phyloP scores from a whole-genome alignment of 2,329 filamentous ascomycete species.

The Orbilia quercus region DNA sequence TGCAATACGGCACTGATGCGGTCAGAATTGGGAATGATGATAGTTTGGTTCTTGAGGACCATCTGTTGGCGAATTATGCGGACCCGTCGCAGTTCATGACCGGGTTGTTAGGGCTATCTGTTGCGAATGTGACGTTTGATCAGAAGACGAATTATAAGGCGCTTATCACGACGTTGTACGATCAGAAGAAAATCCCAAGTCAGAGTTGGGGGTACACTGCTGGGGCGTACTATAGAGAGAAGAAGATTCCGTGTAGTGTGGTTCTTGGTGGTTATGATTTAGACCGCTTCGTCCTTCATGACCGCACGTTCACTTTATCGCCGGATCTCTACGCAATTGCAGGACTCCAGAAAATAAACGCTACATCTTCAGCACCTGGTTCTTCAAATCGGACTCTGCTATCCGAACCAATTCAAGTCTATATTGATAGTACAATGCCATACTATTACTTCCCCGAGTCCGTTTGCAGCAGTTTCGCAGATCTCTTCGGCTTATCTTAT shows the following conservation, averaged over 20 bases:
- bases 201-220: conserved; percentile 26
- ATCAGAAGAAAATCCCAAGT: conserved; percentile 29
- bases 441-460: conserved; percentile 63
- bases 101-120: conserved; percentile 26
- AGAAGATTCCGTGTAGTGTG: conserved; percentile 26
- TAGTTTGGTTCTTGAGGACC: conserved; percentile 22
- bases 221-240: conserved; percentile 13
- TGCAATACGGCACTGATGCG: conserved; percentile 29
- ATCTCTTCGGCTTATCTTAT: conserved; percentile 62
- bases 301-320: conserved; percentile 60
- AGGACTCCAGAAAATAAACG: conserved; percentile 60
- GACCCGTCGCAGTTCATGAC: conserved; percentile 27
- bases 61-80: conserved; percentile 22
- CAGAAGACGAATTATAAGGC: conserved; percentile 15
- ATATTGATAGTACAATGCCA: conserved; percentile 64
- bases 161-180: conserved; percentile 15
- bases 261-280: conserved; percentile 61
- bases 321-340: conserved; percentile 61
- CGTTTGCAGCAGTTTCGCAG: conserved; percentile 63
- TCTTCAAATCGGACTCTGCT: conserved; percentile 58
- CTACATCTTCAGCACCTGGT: conserved; percentile 59
- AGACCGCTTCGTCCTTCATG: conserved; percentile 60
- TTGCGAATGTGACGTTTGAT: conserved; percentile 22
- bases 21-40: conserved; percentile 27
- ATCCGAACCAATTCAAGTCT: conserved; percentile 59